Evolutionary conservation across 805 yeast species (phyloP), one percentile per base, ranked within the genome.

Genomic region (Suhomyces sp.): DNA sequence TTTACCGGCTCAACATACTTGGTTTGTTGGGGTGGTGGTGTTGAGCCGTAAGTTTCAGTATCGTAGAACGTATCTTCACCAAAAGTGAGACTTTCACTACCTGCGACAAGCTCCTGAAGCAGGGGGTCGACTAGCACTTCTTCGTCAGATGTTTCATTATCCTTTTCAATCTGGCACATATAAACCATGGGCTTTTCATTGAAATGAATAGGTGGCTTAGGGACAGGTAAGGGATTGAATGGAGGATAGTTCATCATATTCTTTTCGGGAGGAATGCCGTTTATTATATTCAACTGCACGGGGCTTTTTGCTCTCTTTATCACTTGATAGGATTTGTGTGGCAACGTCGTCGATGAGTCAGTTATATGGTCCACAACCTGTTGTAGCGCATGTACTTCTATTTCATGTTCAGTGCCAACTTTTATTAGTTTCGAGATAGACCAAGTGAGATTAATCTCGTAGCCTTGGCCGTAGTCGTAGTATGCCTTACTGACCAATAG

Each of bases 171-270:
- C 24, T 19, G 42, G 6, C 23, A 38, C 42, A 38, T 38, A 5
- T 17, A 38, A 38, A 38, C 6, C 22, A 38, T 38, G n/a, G 42
- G 42, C 23, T 38, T 19, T 38, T 38, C n/a, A 38, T 38, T 17
- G 24, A 9, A 17, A 56, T 56, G 33, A 38, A n/a, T 38, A 41
- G 44, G 64, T 41, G 59, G 59, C n/a, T 53, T 45, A 10, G 65
- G 62, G 22, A 33, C 19, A 3, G 67, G 67, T 29, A 59, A 46
- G 4, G 65, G 65, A 35, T 59, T 57, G 52, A 64, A 64, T 2
- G 67, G 66, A 8, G 65, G 61, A 24, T 44, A 60, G 46, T 64
- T 64, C 67, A 64, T 63, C 65, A 64, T 64, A 47, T 64, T 64
- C 26, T 54, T 51, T 15, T 57, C 55, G 1, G 68, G 66, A 5